Conservation (phyloP, 192 early-diverging fungal genomes). For the Coemansia sp. region DNA sequence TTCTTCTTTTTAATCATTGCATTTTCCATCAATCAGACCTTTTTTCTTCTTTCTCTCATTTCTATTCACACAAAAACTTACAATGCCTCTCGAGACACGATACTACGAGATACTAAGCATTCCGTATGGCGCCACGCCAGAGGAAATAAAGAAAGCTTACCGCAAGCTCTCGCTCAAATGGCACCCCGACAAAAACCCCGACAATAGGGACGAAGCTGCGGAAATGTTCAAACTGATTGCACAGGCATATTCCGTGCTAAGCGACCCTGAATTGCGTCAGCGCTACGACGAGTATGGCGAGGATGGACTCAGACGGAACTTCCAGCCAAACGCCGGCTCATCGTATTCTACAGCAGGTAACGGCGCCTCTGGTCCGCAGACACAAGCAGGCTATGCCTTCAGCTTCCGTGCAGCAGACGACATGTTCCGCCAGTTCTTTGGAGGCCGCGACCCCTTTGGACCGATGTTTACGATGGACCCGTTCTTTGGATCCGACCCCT, state of each 20-base stretch:
- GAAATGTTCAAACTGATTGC: slow-evolving; percentile 55
- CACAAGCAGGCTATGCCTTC: slow-evolving; percentile 16
- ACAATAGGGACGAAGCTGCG: slow-evolving; percentile 41
- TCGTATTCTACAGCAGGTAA: slow-evolving; percentile 12
- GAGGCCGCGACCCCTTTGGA: slow-evolving; percentile 47
- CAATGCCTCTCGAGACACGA: slow-evolving; percentile 38
- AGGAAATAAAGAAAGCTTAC: slow-evolving; percentile 75
- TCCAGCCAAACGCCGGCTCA: slow-evolving; percentile 20
- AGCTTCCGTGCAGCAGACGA: slow-evolving; percentile 45
- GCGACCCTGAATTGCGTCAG: slow-evolving; percentile 34
- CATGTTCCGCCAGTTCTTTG: slow-evolving; percentile 53
- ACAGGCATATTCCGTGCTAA: slow-evolving; percentile 55
- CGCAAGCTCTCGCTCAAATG: slow-evolving; percentile 69
- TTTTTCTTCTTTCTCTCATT: slow-evolving; percentile 6
- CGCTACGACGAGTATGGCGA: slow-evolving; percentile 51
- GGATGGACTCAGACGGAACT: slow-evolving; percentile 42
- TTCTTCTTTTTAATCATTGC: not conserved
- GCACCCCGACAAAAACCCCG: slow-evolving; percentile 68
- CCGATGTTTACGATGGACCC: slow-evolving; percentile 36
- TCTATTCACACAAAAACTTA: not conserved
- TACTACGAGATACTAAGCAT: slow-evolving; percentile 76
- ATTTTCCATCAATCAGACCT: not conserved
- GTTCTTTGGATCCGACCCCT: slow-evolving; percentile 37
- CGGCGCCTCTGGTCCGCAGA: slow-evolving; percentile 2
- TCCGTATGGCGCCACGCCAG: slow-evolving; percentile 57